Conservation (phyloP, 2,329 filamentous ascomycete genomes). For the Talaromyces atroroseus region DNA sequence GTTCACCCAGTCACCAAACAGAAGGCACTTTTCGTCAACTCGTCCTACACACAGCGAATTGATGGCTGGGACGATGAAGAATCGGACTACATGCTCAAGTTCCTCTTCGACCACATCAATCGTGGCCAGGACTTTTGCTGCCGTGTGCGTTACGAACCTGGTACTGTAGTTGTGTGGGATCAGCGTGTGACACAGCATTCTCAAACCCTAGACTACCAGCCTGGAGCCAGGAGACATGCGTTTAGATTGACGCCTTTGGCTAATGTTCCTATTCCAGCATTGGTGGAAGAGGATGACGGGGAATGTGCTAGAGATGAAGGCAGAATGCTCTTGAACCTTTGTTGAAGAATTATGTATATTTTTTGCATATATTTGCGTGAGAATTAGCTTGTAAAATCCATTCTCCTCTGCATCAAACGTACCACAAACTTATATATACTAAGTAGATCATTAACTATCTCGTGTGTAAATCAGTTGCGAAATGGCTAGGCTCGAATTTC, state of each 20-base stretch:
- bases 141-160: slow-evolving; percentile 20
- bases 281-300: slow-evolving; percentile 2
- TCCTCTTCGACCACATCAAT: slow-evolving; percentile 24
- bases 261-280: neutral
- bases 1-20: slow-evolving; percentile 30
- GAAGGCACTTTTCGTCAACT: slow-evolving; percentile 31
- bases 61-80: slow-evolving; percentile 41
- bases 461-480: neutral
- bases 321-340: neutral
- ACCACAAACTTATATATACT: neutral
- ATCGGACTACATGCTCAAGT: slow-evolving; percentile 35
- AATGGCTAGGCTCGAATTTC: neutral
- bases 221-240: neutral
- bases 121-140: slow-evolving; percentile 18
- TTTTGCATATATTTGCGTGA: too few species aligned
- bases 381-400: neutral
- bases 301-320: slow-evolving; percentile 2
- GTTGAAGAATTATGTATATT: neutral
- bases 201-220: neutral
- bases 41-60: slow-evolving; percentile 22
- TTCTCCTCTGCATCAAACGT: neutral
- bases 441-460: neutral
- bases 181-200: slow-evolving; percentile 5
- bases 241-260: slow-evolving; percentile 1
- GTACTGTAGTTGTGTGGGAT: slow-evolving; percentile 29